phyloP scores from a whole-genome alignment of 441 rosid genomes.

The Syzygium syzygioides region DNA sequence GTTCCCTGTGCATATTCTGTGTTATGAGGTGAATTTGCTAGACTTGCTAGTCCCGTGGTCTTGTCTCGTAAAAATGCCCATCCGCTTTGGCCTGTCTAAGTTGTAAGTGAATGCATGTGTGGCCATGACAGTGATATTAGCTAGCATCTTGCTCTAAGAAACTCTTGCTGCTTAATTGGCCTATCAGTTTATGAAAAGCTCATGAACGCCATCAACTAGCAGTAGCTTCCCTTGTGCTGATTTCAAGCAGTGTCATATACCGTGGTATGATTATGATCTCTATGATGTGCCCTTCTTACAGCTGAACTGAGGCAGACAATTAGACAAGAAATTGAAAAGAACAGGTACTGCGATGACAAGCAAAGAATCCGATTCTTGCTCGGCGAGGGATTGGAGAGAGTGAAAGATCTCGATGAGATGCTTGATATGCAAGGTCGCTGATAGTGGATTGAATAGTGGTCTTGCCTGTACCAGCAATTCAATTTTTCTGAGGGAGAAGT shows the following conservation, averaged over 20 bases:
- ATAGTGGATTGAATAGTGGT: not conserved
- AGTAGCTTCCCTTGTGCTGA: not conserved
- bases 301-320: conserved; percentile 52
- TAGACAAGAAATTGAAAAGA: conserved; percentile 68
- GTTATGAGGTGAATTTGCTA: not conserved
- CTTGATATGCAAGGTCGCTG: conserved; percentile 76
- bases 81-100: not conserved
- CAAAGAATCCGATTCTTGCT: conserved; percentile 62
- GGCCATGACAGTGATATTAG: not conserved
- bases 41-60: not conserved
- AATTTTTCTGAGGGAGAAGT: not conserved
- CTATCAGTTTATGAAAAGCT: not conserved
- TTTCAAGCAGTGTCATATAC: not conserved
- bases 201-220: not conserved
- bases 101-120: not conserved
- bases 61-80: not conserved
- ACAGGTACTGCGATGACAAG: conserved; percentile 51
- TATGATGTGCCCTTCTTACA: conserved; percentile 9
- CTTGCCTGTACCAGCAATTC: not conserved
- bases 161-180: not conserved
- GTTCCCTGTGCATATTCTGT: not conserved
- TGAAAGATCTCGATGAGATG: conserved; percentile 69
- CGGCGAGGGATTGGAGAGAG: conserved; percentile 70
- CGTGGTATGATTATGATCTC: conserved; percentile 4
- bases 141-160: not conserved